Evolutionary conservation across 2,329 filamentous ascomycete species (phyloP).

Genomic region (Lasiodiplodia citricola): DNA sequence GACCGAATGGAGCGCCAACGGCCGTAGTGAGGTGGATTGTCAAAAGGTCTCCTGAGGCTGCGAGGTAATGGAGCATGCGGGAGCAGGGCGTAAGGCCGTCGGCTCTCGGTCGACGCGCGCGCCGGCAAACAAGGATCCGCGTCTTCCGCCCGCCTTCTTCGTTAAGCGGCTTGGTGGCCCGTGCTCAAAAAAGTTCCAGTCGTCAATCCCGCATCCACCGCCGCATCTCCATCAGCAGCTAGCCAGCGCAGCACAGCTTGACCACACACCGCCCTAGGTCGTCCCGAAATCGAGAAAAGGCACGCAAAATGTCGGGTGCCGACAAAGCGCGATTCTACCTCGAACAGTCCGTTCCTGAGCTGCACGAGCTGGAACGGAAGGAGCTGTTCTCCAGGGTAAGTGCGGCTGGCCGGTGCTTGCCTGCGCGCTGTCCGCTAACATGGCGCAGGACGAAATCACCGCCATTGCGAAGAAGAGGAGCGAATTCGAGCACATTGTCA

Average conservation of each 20-base stretch:
- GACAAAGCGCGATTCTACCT: conserved; percentile 96
- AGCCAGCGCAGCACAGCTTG: neutral
- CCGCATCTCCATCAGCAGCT: neutral
- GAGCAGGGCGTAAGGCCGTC: neutral
- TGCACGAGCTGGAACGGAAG: conserved; percentile 91
- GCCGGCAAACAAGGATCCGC: conserved; percentile 1
- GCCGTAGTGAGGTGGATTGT: neutral
- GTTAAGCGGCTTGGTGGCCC: neutral
- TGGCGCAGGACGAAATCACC: conserved; percentile 78
- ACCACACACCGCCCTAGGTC: conserved; percentile 12
- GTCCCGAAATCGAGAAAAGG: conserved; percentile 30
- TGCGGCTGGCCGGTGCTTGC: neutral
- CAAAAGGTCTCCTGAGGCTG: conserved; percentile 13
- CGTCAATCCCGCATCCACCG: neutral
- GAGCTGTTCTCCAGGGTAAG: conserved; percentile 82
- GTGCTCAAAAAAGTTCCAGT: conserved; percentile 10
- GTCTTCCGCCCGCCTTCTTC: neutral
- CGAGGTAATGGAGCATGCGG: neutral
- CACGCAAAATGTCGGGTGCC: conserved; percentile 48
- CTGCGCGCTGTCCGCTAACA: conserved; percentile 27
- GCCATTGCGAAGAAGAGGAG: conserved; percentile 89
- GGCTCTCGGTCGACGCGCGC: neutral
- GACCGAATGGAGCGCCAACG: neutral
- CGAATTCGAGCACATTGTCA: conserved; percentile 89
- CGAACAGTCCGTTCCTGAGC: conserved; percentile 88